Conservation (phyloP, 2,329 filamentous ascomycete species). For the Truncatella angustata region DNA sequence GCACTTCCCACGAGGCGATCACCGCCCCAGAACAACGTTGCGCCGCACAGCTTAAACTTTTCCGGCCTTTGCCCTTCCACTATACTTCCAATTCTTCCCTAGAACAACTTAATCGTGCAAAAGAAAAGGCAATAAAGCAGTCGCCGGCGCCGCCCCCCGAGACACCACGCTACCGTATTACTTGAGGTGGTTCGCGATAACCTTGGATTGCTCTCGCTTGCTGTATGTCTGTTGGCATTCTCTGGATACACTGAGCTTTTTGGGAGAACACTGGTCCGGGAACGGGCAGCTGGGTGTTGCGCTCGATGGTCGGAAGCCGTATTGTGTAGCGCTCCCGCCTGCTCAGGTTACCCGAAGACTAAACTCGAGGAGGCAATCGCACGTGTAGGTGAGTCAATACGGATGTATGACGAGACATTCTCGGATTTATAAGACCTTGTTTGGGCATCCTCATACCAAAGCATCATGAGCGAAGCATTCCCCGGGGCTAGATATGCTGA, state of each 20-base stretch:
- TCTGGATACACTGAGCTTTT: constrained; percentile 24
- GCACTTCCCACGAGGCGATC: constrained; percentile 27
- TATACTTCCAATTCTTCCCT: constrained; percentile 7
- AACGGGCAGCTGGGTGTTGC: constrained; percentile 37
- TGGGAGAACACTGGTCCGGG: constrained; percentile 28
- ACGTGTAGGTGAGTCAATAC: constrained; percentile 27
- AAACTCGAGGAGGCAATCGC: constrained; percentile 28
- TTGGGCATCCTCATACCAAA: background rate
- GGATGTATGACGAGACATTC: constrained; percentile 5
- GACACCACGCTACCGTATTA: constrained; percentile 21
- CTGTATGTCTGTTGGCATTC: constrained; percentile 15
- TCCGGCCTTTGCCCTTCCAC: constrained; percentile 4
- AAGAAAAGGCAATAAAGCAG: constrained; percentile 1
- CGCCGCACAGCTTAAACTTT: constrained; percentile 21
- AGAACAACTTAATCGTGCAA: background rate
- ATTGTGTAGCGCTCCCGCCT: constrained; percentile 39
- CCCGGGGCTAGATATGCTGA: constrained; percentile 19
- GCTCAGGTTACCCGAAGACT: constrained; percentile 37
- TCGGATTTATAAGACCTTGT: constrained; percentile 12
- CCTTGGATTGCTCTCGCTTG: constrained; percentile 19
- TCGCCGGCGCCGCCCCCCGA: constrained; percentile 10
- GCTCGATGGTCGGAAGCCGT: constrained; percentile 40
- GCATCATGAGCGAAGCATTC: background rate
- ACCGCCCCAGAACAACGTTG: constrained; percentile 23
- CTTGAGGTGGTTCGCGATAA: constrained; percentile 18